Percentiles rank a stretch among this genome's conserved stretches.
Evolutionary conservation across 176 grass and related monocot species (phyloP).

Genomic region (Carex myosuroides): DNA sequence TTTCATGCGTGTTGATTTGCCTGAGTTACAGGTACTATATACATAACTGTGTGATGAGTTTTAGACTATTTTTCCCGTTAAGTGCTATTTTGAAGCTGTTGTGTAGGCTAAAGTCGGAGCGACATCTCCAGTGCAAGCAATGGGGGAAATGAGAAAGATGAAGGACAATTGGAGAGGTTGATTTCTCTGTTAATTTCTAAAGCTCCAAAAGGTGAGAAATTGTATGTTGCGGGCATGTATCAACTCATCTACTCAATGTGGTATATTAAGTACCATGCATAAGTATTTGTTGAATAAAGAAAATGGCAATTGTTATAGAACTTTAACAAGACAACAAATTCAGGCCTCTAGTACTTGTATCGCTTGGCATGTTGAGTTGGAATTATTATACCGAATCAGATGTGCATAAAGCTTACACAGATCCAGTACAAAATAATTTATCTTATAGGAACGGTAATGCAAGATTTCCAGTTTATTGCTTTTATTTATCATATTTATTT

Average conservation of each 20-base stretch:
- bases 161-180: conserved; percentile 96
- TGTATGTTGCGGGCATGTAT: neutral
- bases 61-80: neutral
- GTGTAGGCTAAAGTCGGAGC: conserved; percentile 59
- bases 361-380: neutral
- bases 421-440: neutral
- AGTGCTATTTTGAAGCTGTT: conserved; percentile 3
- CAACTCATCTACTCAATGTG: neutral
- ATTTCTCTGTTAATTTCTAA: conserved; percentile 20
- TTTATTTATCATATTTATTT: neutral
- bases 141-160: conserved; percentile 60
- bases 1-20: conserved; percentile 83
- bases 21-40: conserved; percentile 66
- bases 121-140: conserved; percentile 48
- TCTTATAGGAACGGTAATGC: neutral
- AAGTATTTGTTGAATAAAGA: neutral
- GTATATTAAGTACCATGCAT: neutral
- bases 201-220: conserved; percentile 1
- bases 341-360: neutral
- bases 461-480: neutral
- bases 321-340: neutral
- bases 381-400: neutral
- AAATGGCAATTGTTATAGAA: neutral
- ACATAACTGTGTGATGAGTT: neutral
- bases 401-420: neutral